Percentiles rank a stretch among this genome's conserved stretches.
Evolutionary conservation across 1,284 basidiomycete species (phyloP).

Genomic region (Cutaneotrichosporon cavernicola): DNA sequence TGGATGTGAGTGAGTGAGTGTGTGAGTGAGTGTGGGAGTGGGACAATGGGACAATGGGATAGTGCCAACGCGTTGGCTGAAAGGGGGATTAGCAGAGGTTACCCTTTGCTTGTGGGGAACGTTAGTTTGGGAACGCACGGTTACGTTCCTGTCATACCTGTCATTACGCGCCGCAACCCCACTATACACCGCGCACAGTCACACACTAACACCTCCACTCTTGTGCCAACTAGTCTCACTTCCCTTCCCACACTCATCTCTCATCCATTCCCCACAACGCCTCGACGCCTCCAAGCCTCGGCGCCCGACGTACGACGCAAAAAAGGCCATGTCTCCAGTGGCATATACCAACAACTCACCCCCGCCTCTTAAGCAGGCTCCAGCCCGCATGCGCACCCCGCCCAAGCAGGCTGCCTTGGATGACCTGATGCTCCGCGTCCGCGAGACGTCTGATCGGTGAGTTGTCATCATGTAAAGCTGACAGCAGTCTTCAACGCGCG

Average conservation of each 20-base stretch:
- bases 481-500: conserved; percentile 33
- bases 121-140: not conserved
- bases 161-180: not conserved
- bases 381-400: not conserved
- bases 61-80: not conserved
- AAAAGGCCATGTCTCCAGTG: conserved; percentile 6
- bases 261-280: not conserved
- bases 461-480: conserved; percentile 8
- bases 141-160: not conserved
- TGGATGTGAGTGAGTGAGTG: not conserved
- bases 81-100: not conserved
- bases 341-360: conserved; percentile 3
- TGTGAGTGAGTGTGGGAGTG: not conserved
- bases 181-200: not conserved
- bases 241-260: not conserved
- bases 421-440: conserved; percentile 26
- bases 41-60: not conserved
- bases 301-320: not conserved
- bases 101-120: not conserved
- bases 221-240: too few relatives aligned
- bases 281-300: not conserved
- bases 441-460: conserved; percentile 40
- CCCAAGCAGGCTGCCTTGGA: conserved; percentile 14
- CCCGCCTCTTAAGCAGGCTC: not conserved
- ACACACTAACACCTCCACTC: not conserved